Base-by-base conservation (phyloP, 2,329 filamentous ascomycete genomes). In the Bipolaris cookei region DNA sequence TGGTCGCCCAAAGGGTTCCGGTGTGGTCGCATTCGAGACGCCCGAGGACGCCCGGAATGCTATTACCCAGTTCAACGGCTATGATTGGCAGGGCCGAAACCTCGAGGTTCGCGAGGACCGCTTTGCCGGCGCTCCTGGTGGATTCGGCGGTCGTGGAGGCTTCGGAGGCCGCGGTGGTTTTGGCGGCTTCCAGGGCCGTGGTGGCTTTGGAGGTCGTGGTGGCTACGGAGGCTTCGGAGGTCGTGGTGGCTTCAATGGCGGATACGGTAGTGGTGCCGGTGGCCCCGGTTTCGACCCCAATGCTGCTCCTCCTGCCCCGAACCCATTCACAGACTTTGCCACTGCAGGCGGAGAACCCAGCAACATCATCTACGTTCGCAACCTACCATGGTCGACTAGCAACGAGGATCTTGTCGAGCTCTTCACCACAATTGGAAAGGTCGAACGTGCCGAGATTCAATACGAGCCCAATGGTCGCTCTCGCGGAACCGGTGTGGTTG, bases 371-470 rank as follows among this genome's bases (percentile, higher is more conserved):
- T 97, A 96, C 73, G 95, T 98, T 64, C 93, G 94, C 81, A 99
- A 99, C 76, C 86, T 99, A 62, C 95, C 95, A 11, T 99, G 95
- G 95, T 98, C 95, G 25, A 99, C 95, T 14, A 97, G 93, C 82
- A 98, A 99, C 74, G 95, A 99, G 62, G 95, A 99, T 77, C 83
- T 99, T 23, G 87, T 98, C 55, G 95, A 99, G 76, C 85, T 99
- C 18, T 99, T 99, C 82, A 93, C 90, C 16, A 99, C 95, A 10
- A 99, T 99, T 72, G 95, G 95, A 63, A 97, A 97, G 77, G 95
- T 99, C 58, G 92, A 97, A 71, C 92, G 95, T 70, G 95, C 95
- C n/a, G 95, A 99, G 80, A 98, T 99, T 55, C 95, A 99, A 79
- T 98, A 99, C 73, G 95, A 99, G 77, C 90, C 91, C 3, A 98